Conservation (phyloP, 164 flowering plant genomes). For the Kingdonia uniflora region DNA sequence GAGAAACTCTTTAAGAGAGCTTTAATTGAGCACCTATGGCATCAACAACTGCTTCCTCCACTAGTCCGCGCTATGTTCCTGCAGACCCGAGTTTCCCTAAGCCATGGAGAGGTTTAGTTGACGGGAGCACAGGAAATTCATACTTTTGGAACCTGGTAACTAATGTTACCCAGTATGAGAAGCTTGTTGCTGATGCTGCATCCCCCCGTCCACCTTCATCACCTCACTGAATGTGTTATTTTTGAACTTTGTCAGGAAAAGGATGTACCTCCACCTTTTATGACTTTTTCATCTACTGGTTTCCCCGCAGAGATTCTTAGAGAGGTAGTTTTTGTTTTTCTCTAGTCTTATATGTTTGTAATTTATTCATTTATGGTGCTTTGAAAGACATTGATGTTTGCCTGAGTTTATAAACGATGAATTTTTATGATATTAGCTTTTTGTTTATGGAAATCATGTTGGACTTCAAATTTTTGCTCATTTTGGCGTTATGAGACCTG, state of each 20-base stretch:
- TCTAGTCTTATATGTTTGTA: constrained; percentile 1
- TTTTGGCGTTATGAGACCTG: no score
- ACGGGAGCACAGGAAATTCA: constrained; percentile 75
- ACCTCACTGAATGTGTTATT: not conserved
- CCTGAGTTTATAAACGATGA: not conserved
- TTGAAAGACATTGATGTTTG: no score
- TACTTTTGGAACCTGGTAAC: constrained; percentile 95
- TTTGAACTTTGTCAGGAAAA: constrained; percentile 40
- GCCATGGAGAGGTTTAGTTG: constrained; percentile 92
- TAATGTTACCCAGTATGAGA: constrained; percentile 90
- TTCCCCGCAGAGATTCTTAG: constrained; percentile 79
- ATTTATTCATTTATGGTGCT: not conserved
- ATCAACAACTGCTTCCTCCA: constrained; percentile 20
- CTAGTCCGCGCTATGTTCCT: constrained; percentile 71
- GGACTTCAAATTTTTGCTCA: no score
- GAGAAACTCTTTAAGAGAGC: no score
- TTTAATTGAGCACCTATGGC: no score
- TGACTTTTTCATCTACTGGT: constrained; percentile 70
- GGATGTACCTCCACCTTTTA: constrained; percentile 66
- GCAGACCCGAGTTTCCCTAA: constrained; percentile 87
- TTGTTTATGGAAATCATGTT: not conserved
- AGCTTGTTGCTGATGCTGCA: constrained; percentile 32
- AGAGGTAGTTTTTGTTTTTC: constrained; percentile 51
- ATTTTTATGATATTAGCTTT: not conserved
- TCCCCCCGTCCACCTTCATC: constrained; percentile 16